phyloP scores from a whole-genome alignment of 768 basidiomycete genomes.

The Arthromyces matolae region DNA sequence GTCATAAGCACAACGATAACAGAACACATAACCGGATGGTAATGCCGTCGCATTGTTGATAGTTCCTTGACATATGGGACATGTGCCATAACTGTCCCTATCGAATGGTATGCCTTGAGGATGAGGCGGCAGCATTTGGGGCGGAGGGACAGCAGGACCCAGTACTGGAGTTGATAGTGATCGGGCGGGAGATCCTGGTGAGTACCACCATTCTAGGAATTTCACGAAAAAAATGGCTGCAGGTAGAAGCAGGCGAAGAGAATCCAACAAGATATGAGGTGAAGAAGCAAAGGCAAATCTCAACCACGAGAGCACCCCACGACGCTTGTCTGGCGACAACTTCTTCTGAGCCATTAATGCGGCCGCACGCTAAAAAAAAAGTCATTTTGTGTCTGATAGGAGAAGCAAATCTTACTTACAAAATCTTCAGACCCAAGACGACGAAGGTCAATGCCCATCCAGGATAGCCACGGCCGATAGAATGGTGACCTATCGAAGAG shows the following conservation, averaged over 20 bases:
- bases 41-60: constrained; percentile 87
- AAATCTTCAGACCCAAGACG: constrained; percentile 77
- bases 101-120: constrained; percentile 68
- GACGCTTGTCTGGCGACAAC: constrained; percentile 24
- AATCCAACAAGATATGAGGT: constrained; percentile 69
- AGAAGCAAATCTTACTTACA: constrained; percentile 41
- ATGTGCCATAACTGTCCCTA: constrained; percentile 67
- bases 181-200: constrained; percentile 82
- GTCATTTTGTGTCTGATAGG: constrained; percentile 1
- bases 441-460: constrained; percentile 81
- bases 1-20: constrained; percentile 87
- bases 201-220: constrained; percentile 99
- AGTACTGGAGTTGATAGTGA: constrained; percentile 59
- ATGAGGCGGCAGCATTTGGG: constrained; percentile 70
- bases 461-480: constrained; percentile 89
- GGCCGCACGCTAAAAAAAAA: constrained; percentile 37
- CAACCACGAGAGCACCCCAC: constrained; percentile 39
- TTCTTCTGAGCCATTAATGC: constrained; percentile 30
- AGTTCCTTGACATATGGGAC: constrained; percentile 70
- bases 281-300: constrained; percentile 46
- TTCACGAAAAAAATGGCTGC: constrained; percentile 93
- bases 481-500: constrained; percentile 82
- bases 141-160: constrained; percentile 74
- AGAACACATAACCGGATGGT: constrained; percentile 93
- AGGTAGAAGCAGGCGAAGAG: constrained; percentile 74